Evolutionary conservation across 768 basidiomycete species (phyloP).

Genomic region (Pleurotus tuoliensis): DNA sequence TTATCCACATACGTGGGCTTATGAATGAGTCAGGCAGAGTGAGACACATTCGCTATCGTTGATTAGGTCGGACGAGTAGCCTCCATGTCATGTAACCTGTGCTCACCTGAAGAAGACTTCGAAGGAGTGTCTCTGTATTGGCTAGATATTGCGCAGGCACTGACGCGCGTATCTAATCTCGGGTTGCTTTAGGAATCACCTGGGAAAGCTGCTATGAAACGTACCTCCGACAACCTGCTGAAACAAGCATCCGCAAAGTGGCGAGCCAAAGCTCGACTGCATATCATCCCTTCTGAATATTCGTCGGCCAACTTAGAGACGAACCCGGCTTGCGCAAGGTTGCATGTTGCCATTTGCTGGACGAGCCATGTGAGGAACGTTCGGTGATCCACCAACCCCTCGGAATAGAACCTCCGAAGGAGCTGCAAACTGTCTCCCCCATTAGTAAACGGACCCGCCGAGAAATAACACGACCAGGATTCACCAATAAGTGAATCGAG

Average conservation of each 20-base stretch:
- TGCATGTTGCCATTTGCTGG: constrained; percentile 71
- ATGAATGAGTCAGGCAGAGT: constrained; percentile 71
- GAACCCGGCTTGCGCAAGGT: constrained; percentile 80
- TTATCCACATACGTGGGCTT: constrained; percentile 64
- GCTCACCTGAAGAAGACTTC: constrained; percentile 58
- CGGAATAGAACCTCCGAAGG: constrained; percentile 71
- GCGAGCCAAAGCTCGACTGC: constrained; percentile 61
- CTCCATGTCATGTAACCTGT: background rate
- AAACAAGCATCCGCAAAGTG: constrained; percentile 74
- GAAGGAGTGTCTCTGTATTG: constrained; percentile 50
- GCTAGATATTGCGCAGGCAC: constrained; percentile 53
- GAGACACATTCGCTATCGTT: constrained; percentile 59
- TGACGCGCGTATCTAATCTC: constrained; percentile 46
- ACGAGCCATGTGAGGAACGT: constrained; percentile 79
- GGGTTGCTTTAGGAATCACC: background rate
- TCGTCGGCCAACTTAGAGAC: constrained; percentile 74
- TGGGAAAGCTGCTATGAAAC: background rate
- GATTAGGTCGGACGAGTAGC: background rate
- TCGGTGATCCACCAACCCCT: constrained; percentile 75
- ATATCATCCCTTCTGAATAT: constrained; percentile 67
- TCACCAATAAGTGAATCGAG: constrained; percentile 76
- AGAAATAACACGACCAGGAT: constrained; percentile 9
- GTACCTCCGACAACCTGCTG: constrained; percentile 62
- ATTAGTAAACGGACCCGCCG: background rate
- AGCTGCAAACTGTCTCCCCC: constrained; percentile 52